These are phyloP conservation scores for Neofusicoccum sp. DNA, from an alignment of 2,329 filamentous ascomycete species.

Conservation along the genomic window DNA sequence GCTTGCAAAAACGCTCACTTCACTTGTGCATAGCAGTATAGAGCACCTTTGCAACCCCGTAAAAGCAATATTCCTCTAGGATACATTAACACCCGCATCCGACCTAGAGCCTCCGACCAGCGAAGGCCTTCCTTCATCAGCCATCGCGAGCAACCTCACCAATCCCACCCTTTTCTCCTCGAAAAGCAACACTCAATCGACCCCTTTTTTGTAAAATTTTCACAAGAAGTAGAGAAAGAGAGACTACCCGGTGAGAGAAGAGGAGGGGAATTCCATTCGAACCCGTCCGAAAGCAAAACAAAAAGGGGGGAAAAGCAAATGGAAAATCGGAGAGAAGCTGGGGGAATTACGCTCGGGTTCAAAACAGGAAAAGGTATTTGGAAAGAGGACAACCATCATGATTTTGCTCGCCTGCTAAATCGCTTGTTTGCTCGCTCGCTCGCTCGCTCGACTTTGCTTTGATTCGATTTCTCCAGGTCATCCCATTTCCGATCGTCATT, in stretches of 20 bases:
- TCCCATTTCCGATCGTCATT: conserved; percentile 3
- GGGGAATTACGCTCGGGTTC: background rate
- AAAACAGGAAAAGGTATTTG: background rate
- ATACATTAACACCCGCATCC: background rate
- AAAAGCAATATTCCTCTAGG: conserved; percentile 6
- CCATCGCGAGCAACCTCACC: background rate
- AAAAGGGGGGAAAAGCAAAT: background rate
- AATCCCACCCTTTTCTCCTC: background rate
- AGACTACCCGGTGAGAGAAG: background rate
- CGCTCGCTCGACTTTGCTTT: background rate
- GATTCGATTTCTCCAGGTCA: background rate
- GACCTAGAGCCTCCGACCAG: background rate
- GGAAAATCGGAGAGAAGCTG: background rate
- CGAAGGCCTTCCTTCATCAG: background rate
- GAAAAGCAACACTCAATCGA: background rate
- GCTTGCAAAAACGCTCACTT: too few relatives aligned
- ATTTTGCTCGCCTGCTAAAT: background rate
- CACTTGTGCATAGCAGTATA: background rate
- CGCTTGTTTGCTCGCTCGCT: too few relatives aligned
- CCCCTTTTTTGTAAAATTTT: background rate
- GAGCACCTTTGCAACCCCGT: background rate
- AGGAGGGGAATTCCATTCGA: background rate
- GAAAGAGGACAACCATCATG: background rate
- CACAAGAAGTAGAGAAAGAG: conserved; percentile 8
- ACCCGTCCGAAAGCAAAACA: background rate